Evolutionary conservation across 495 filamentous ascomycete genomes (phyloP).

Genomic region (Neurospora cerealis): DNA sequence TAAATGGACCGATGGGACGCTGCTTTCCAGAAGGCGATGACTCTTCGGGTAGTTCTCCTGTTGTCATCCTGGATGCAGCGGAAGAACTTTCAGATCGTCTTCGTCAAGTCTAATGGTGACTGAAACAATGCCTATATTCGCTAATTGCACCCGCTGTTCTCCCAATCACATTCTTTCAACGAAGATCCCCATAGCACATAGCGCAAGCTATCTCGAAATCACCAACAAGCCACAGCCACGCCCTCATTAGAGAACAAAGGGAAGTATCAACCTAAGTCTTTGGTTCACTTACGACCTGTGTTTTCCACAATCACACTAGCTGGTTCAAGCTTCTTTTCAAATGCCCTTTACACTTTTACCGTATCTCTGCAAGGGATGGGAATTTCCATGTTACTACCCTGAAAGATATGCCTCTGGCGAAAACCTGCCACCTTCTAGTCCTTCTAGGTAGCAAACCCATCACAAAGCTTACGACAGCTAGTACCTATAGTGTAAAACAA

Average conservation of each 20-base stretch:
- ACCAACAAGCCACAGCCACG: neutral
- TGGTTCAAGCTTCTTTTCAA: neutral
- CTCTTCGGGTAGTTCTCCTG: neutral
- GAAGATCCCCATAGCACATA: no score
- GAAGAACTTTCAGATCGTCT: neutral
- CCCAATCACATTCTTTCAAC: neutral
- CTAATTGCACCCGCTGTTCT: neutral
- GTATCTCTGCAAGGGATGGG: neutral
- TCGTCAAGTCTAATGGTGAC: neutral
- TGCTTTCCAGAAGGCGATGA: neutral
- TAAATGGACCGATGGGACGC: neutral
- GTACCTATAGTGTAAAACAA: no score
- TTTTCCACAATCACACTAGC: neutral
- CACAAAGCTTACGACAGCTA: neutral
- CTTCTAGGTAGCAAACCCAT: neutral
- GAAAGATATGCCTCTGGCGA: neutral
- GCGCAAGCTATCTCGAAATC: neutral
- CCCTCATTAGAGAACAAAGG: neutral
- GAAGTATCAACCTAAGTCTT: neutral
- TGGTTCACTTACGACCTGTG: neutral
- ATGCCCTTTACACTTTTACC: neutral
- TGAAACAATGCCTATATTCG: neutral
- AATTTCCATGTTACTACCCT: neutral
- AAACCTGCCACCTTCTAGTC: neutral
- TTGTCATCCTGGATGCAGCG: no score